Evolutionary conservation across 257 asterid genomes (phyloP).

Genomic region (Cruciata laevipes): DNA sequence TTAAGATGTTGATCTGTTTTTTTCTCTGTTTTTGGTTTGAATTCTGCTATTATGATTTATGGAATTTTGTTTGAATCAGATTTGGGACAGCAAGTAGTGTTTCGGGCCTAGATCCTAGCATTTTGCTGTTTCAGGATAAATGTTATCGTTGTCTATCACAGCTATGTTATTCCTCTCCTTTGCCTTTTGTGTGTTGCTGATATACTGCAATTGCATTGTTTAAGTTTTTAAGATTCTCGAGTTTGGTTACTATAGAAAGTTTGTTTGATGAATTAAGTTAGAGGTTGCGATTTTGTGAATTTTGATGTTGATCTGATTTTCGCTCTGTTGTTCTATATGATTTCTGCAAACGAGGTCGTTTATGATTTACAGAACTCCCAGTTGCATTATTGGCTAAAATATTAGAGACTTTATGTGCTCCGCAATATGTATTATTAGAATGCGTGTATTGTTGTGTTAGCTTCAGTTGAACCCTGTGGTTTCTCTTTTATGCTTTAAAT

Average conservation of each 20-base stretch:
- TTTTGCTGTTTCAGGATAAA: background rate
- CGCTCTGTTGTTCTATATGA: background rate
- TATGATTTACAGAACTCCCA: background rate
- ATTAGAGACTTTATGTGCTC: no score
- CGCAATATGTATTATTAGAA: no score
- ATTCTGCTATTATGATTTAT: background rate
- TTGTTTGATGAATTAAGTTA: background rate
- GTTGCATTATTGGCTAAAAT: background rate
- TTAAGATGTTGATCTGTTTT: background rate
- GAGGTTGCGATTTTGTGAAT: no score
- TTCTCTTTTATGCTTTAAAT: background rate
- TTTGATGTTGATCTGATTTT: background rate
- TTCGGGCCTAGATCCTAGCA: background rate
- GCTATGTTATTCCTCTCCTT: background rate
- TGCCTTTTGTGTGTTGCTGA: background rate
- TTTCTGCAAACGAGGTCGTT: background rate
- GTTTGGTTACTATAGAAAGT: background rate
- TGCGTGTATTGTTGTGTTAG: background rate
- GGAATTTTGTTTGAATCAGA: background rate
- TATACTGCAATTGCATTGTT: background rate
- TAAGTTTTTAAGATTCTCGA: background rate
- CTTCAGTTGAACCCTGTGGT: background rate
- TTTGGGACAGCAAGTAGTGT: background rate
- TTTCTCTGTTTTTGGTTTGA: background rate
- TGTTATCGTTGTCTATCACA: background rate